A percentile compares a stretch with the other conserved stretches of the same genome.
Evolutionary conservation across 148 eudicot genomes (phyloP).

Genomic region (Limonium bicolor): DNA sequence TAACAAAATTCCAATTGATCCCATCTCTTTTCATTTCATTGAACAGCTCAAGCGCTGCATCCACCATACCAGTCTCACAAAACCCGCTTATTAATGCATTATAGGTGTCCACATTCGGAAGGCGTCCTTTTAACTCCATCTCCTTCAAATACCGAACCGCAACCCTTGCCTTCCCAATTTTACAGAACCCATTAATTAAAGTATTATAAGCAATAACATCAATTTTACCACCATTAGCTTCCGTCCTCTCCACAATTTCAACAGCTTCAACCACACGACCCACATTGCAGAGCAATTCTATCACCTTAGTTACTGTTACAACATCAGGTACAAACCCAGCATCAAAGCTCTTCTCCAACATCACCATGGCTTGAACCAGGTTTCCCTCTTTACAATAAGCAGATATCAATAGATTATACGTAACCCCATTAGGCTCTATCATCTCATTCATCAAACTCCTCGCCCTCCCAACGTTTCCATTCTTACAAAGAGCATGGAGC

Average conservation of each 20-base stretch:
- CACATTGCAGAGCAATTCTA: conserved; percentile 41
- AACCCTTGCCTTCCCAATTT: conserved; percentile 40
- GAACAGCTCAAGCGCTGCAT: conserved; percentile 65
- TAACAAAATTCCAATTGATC: conserved; percentile 33
- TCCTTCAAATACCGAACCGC: conserved; percentile 48
- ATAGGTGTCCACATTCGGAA: conserved; percentile 76
- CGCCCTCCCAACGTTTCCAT: conserved; percentile 87
- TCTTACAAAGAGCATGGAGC: conserved; percentile 72
- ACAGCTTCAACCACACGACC: conserved; percentile 60
- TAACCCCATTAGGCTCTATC: conserved; percentile 52
- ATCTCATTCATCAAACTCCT: conserved; percentile 88
- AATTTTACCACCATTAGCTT: conserved; percentile 39
- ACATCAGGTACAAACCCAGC: conserved; percentile 61
- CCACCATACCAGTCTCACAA: conserved; percentile 42
- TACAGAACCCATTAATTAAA: conserved; percentile 57
- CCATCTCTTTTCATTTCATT: conserved; percentile 69
- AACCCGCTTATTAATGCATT: conserved; percentile 54
- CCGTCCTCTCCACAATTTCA: conserved; percentile 61
- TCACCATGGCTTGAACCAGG: conserved; percentile 68
- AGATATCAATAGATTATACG: conserved; percentile 61
- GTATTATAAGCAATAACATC: conserved; percentile 86
- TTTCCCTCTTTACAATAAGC: conserved; percentile 59
- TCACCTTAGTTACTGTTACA: conserved; percentile 51
- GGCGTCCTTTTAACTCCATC: conserved; percentile 81
- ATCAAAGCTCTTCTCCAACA: conserved; percentile 56